Evolutionary conservation across 352 stramenopile genomes (phyloP).

Genomic region (Aphanomyces astaci): DNA sequence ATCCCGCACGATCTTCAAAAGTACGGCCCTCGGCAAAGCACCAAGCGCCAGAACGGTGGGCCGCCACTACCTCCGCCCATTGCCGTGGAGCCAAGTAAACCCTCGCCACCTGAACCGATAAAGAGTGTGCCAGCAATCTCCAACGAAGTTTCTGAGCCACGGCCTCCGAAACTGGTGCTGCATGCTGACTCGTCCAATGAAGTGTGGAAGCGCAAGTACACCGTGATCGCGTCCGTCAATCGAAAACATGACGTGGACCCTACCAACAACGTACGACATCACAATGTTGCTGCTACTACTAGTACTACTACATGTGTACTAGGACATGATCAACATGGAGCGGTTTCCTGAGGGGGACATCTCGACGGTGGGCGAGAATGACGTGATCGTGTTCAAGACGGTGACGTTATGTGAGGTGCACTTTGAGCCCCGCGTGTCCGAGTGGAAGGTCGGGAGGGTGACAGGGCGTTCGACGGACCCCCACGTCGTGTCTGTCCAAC

Average conservation of each 20-base stretch:
- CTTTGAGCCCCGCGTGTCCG: not conserved
- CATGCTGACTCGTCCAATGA: not conserved
- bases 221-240: conserved; percentile 3
- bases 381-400: conserved; percentile 9
- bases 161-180: not conserved
- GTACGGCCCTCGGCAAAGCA: not conserved
- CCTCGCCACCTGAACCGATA: no score
- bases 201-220: conserved; percentile 9
- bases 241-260: not conserved
- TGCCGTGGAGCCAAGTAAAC: no score
- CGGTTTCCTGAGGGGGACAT: not conserved
- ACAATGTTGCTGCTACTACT: no score
- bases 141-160: no score
- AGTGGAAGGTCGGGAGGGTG: conserved; percentile 4
- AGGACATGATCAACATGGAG: not conserved
- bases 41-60: not conserved
- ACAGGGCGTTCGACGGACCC: not conserved
- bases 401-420: not conserved
- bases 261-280: no score
- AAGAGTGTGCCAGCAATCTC: no score
- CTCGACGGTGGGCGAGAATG: not conserved
- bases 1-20: not conserved
- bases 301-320: no score
- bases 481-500: not conserved
- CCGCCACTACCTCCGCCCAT: not conserved